Evolutionary conservation across 352 stramenopile species (phyloP), one percentile per base, ranked within the genome.

Genomic region (Achlya hypogyna): DNA sequence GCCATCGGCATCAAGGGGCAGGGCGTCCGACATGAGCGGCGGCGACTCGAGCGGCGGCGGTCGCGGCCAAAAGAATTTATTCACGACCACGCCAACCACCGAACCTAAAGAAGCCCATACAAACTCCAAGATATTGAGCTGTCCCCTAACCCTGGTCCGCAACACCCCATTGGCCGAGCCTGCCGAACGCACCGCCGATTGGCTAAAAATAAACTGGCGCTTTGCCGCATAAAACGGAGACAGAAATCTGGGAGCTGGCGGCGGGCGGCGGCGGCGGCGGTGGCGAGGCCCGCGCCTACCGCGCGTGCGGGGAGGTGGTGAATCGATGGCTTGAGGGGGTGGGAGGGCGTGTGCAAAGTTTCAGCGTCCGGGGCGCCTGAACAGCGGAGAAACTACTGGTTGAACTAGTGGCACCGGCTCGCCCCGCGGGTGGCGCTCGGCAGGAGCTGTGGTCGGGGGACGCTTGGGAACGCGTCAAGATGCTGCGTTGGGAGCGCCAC

Each of bases 141-240:
- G 2, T 56, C 49, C 49, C 49, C 49, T 56, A 56, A 12, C 49
- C 49, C 10, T 16, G 25, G 16, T 3, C 16, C 6, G 31, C 16
- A 10, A 16, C 31, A 56, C 31, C 10, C 31, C 12, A 56, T 56
- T 56, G 49, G 49, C 31, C 31, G 25, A 56, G 25, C 20, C 10
- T 20, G 49, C 14, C 25, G 49, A 56, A 56, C 20, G 10, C 49
- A 10, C 25, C 49, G 25, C 25, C 31, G 25, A 56, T 56, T 56
- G 49, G 49, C 49, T 56, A 56, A 56, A 56, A 56, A 56, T 56
- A 56, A 56, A 56, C 49, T 31, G 49, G 49, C 49, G 31, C 38
- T 45, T 45, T 45, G 38, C 38, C 38, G 38, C 38, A 45, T 45
- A 45, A 45, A 45, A 45, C 38, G 38, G 38, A 45, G 38, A 10